Percentiles rank a stretch among this genome's conserved stretches.
These are phyloP conservation scores for Amphibolis antarctica DNA, from an alignment of 106 monocot species.

Conservation along the genomic window DNA sequence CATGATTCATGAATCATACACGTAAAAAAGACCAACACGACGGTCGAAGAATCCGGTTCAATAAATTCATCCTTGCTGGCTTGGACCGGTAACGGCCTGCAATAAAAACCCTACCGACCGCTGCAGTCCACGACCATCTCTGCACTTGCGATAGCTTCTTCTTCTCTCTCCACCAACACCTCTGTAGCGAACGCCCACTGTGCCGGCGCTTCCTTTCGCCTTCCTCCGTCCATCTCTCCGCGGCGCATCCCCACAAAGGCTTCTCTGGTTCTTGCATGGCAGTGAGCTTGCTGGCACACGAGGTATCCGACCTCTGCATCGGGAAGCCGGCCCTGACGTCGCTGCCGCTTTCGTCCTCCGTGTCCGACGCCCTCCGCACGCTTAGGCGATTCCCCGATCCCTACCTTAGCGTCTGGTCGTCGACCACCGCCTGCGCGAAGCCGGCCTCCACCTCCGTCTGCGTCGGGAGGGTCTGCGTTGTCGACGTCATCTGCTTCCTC, in stretches of 20 bases:
- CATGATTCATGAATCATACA: too few species aligned
- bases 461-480: constrained; percentile 43
- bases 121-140: too few species aligned
- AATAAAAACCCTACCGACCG: too few species aligned
- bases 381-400: constrained; percentile 33
- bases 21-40: too few species aligned
- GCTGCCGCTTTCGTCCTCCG: constrained; percentile 41
- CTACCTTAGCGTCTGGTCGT: constrained; percentile 26
- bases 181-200: too few species aligned
- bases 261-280: constrained; percentile 42
- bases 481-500: constrained; percentile 63
- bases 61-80: too few species aligned
- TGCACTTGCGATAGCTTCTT: too few species aligned
- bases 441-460: not conserved
- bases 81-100: too few species aligned
- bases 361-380: constrained; percentile 48
- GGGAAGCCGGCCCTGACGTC: constrained; percentile 68
- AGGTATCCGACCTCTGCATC: constrained; percentile 88
- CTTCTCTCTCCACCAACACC: too few species aligned
- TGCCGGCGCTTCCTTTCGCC: not conserved
- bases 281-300: constrained; percentile 34
- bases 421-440: not conserved
- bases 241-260: too few species aligned
- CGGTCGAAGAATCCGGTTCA: too few species aligned
- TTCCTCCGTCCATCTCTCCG: too few species aligned